These are phyloP conservation scores for Arthrinium puccinioides DNA, from an alignment of 2,329 filamentous ascomycete genomes.

Conservation along the genomic window DNA sequence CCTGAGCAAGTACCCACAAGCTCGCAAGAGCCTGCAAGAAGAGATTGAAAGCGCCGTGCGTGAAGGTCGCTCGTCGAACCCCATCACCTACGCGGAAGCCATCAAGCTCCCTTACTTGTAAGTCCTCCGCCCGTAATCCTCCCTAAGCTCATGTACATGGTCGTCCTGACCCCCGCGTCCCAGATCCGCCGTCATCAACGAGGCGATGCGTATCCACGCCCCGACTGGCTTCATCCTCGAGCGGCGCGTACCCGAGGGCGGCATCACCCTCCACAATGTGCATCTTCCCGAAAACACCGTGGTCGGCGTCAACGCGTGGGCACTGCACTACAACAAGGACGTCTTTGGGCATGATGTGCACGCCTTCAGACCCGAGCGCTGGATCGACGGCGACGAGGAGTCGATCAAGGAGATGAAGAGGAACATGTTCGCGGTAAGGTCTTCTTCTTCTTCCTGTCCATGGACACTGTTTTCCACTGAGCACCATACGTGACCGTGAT, in stretches of 20 bases:
- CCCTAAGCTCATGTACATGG: not conserved
- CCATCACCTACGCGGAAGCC: constrained; percentile 25
- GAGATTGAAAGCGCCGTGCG: constrained; percentile 3
- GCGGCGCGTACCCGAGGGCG: constrained; percentile 37
- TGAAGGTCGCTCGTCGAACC: not conserved
- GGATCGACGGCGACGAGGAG: constrained; percentile 23
- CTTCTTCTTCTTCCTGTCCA: not conserved
- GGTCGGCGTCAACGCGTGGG: constrained; percentile 29
- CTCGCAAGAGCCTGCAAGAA: not conserved
- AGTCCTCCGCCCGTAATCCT: not conserved
- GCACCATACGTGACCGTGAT: not conserved
- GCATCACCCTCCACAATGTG: constrained; percentile 28
- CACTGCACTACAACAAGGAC: constrained; percentile 22
- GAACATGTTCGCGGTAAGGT: constrained; percentile 7
- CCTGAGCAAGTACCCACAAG: constrained; percentile 24
- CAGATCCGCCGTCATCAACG: constrained; percentile 40
- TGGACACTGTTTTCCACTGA: too few species aligned
- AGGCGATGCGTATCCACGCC: constrained; percentile 43
- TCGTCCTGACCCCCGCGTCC: not conserved
- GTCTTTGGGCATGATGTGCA: constrained; percentile 26
- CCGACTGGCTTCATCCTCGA: constrained; percentile 41
- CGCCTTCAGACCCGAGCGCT: constrained; percentile 32
- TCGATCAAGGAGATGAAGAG: constrained; percentile 20
- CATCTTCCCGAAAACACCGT: constrained; percentile 24
- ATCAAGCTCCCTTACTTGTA: constrained; percentile 39